phyloP scores from a whole-genome alignment of 371 early-diverging fungal species.

The Cokeromyces recurvatus region DNA sequence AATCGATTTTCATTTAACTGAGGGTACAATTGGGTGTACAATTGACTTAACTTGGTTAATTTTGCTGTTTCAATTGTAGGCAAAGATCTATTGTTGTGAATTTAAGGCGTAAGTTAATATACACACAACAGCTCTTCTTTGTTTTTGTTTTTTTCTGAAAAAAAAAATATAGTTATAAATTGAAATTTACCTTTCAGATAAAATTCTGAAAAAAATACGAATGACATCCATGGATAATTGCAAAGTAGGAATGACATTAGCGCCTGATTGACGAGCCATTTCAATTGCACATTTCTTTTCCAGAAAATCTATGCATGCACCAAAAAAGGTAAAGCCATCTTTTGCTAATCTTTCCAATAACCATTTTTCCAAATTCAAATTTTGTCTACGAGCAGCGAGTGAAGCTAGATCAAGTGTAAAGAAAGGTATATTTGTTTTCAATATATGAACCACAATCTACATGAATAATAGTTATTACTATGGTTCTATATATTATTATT shows the following conservation, averaged over 20 bases:
- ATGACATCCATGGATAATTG: slow-evolving; percentile 68
- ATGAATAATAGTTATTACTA: too few relatives aligned
- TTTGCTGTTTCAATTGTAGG: slow-evolving; percentile 31
- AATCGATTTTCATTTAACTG: slow-evolving; percentile 17
- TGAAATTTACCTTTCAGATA: slow-evolving; percentile 54
- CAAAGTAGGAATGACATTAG: slow-evolving; percentile 35
- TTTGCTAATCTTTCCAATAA: slow-evolving; percentile 62
- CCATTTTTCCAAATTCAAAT: slow-evolving; percentile 86
- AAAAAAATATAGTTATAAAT: too few relatives aligned
- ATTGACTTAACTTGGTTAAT: slow-evolving; percentile 25
- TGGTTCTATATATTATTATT: too few relatives aligned
- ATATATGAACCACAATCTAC: slow-evolving; percentile 66
- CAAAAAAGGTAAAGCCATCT: slow-evolving; percentile 63
- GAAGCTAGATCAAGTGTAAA: slow-evolving; percentile 83
- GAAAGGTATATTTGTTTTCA: slow-evolving; percentile 62
- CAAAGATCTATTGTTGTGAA: slow-evolving; percentile 15
- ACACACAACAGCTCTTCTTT: not conserved
- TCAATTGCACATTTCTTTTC: slow-evolving; percentile 63
- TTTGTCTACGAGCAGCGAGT: slow-evolving; percentile 76
- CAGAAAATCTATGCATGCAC: slow-evolving; percentile 72
- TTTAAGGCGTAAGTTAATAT: too few relatives aligned
- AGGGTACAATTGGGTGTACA: slow-evolving; percentile 33
- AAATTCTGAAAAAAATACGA: slow-evolving; percentile 61
- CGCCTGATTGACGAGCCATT: slow-evolving; percentile 34
- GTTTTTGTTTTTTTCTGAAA: too few relatives aligned